Percentiles rank a stretch among this genome's conserved stretches.
phyloP scores from a whole-genome alignment of 495 filamentous ascomycete species.

The Aspergillus bridgeri region DNA sequence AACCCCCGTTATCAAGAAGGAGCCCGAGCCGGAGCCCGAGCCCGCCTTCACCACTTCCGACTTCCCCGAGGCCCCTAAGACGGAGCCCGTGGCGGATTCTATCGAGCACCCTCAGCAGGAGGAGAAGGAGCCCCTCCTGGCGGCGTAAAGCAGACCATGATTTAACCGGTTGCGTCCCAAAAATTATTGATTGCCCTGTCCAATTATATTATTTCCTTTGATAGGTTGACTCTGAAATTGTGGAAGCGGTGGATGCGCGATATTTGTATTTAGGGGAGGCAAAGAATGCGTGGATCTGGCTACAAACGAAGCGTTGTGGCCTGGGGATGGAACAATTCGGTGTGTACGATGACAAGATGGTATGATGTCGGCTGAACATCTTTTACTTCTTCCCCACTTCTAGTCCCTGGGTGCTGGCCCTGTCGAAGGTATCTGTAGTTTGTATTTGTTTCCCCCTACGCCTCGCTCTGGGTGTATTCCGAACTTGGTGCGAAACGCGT shows the following conservation, averaged over 20 bases:
- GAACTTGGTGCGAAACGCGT: constrained; percentile 4
- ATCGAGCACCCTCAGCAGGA: constrained; percentile 21
- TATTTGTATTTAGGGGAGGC: neutral
- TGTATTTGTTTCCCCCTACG: neutral
- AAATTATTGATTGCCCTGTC: neutral
- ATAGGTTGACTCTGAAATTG: neutral
- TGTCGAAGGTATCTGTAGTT: constrained; percentile 6
- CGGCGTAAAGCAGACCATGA: constrained; percentile 20
- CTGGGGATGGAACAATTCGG: constrained; percentile 5
- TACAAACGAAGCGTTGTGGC: neutral
- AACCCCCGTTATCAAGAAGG: constrained; percentile 33
- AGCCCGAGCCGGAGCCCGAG: constrained; percentile 63
- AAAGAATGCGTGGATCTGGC: neutral
- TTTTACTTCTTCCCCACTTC: constrained; percentile 4
- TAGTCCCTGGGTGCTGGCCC: neutral
- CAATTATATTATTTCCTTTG: neutral
- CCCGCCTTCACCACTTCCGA: constrained; percentile 42
- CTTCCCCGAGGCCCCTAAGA: constrained; percentile 65
- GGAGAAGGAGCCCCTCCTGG: constrained; percentile 37
- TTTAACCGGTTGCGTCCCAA: neutral
- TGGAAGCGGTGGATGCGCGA: neutral
- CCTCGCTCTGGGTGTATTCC: neutral
- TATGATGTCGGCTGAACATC: constrained; percentile 5
- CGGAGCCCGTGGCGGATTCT: constrained; percentile 40
- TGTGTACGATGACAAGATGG: constrained; percentile 24